phyloP scores from a whole-genome alignment of 169 alveolate genomes.

The Plasmodium sp. region DNA sequence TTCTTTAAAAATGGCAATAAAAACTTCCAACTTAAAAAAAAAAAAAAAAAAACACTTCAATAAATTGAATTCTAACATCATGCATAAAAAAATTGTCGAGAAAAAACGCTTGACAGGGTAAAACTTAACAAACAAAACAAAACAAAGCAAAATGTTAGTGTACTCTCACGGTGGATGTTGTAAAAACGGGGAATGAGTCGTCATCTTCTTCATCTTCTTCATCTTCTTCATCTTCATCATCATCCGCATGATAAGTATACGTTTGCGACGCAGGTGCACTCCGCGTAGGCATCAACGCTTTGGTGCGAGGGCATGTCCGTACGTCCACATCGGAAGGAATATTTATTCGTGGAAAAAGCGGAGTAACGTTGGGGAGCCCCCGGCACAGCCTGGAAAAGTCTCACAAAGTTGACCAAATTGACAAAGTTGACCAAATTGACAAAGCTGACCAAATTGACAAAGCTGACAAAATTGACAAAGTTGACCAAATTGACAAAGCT shows the following conservation, averaged over 20 bases:
- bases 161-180: not conserved
- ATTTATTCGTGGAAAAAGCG: not conserved
- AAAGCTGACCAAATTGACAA: too few species aligned
- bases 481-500: too few species aligned
- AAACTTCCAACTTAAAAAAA: conserved; percentile 7
- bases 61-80: not conserved
- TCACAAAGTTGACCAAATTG: too few species aligned
- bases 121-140: not conserved
- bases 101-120: not conserved
- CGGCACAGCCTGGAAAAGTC: not conserved
- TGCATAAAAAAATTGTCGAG: not conserved
- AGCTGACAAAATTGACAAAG: too few species aligned
- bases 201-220: not conserved
- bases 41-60: not conserved
- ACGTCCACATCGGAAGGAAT: not conserved
- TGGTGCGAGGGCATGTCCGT: not conserved
- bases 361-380: not conserved
- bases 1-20: not conserved
- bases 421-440: too few species aligned
- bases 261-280: not conserved
- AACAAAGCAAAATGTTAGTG: not conserved
- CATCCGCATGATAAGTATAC: not conserved
- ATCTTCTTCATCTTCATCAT: not conserved
- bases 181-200: not conserved
- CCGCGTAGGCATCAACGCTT: not conserved